Evolutionary conservation across 148 eudicot genomes (phyloP).

Genomic region (Heliosperma pusillum): DNA sequence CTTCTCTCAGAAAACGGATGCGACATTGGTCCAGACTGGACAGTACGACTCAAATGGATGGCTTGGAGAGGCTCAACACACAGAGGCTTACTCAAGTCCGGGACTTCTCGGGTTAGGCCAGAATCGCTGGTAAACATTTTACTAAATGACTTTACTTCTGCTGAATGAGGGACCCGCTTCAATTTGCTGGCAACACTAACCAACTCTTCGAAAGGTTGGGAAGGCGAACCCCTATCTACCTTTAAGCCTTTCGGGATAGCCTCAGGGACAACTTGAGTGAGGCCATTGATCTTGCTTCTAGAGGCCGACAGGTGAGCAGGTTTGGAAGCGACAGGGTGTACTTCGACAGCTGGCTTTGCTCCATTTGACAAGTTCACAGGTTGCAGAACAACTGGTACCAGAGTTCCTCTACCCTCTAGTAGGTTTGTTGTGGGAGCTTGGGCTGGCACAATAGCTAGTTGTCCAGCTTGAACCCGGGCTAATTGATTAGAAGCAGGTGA

Average conservation of each 20-base stretch:
- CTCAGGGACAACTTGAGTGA: slow-evolving; percentile 28
- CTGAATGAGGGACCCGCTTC: slow-evolving; percentile 31
- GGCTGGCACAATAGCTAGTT: slow-evolving; percentile 31
- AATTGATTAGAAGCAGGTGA: slow-evolving; percentile 33
- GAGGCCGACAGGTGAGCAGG: slow-evolving; percentile 46
- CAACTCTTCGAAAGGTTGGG: slow-evolving; percentile 28
- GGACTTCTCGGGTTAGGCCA: slow-evolving; percentile 27
- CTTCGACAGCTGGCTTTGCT: slow-evolving; percentile 30
- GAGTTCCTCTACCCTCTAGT: slow-evolving; percentile 55
- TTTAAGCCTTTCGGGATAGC: slow-evolving; percentile 15
- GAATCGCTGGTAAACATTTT: slow-evolving; percentile 26
- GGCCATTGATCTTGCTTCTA: slow-evolving; percentile 33
- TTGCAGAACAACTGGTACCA: slow-evolving; percentile 72
- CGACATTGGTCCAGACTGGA: slow-evolving; percentile 30
- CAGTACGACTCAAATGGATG: slow-evolving; percentile 26
- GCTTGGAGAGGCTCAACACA: slow-evolving; percentile 55
- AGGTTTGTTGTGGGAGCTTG: slow-evolving; percentile 38
- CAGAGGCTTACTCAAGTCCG: slow-evolving; percentile 48
- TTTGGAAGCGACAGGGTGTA: slow-evolving; percentile 34
- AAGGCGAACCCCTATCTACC: slow-evolving; percentile 32
- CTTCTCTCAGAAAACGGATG: slow-evolving; percentile 37
- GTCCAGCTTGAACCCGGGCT: slow-evolving; percentile 30
- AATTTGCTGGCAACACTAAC: slow-evolving; percentile 27
- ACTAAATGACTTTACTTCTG: slow-evolving; percentile 24
- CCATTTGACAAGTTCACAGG: slow-evolving; percentile 51